Conservation (phyloP, 371 early-diverging fungal species). For the Chytridium lagenaria region DNA sequence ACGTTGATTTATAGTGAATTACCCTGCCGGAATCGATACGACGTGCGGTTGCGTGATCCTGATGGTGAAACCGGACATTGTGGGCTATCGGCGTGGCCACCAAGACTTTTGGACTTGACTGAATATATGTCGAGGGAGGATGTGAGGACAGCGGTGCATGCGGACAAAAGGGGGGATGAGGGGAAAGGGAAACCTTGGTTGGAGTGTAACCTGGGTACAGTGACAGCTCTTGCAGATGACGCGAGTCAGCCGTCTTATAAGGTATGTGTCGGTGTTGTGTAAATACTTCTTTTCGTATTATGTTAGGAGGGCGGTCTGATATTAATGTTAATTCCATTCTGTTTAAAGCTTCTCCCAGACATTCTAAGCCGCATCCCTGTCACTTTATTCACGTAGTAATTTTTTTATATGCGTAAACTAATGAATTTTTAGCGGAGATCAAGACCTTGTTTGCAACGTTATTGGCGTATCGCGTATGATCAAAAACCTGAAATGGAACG, state of each 20-base stretch:
- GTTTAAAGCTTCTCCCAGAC: not conserved
- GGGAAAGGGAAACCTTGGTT: not conserved
- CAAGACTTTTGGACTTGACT: slow-evolving; percentile 65
- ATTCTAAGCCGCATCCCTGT: slow-evolving; percentile 40
- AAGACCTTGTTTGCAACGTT: slow-evolving; percentile 82
- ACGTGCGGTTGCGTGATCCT: slow-evolving; percentile 71
- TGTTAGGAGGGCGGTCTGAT: no score
- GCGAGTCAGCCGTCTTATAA: not conserved
- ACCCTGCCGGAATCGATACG: slow-evolving; percentile 84
- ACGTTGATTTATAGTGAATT: no score
- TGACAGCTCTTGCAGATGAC: not conserved
- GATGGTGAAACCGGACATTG: slow-evolving; percentile 60
- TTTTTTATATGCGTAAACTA: not conserved
- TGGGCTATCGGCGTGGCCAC: slow-evolving; percentile 75
- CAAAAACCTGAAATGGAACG: slow-evolving; percentile 76
- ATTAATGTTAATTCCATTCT: no score
- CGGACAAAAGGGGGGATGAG: not conserved
- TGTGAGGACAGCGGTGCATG: slow-evolving; percentile 26
- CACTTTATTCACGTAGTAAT: slow-evolving; percentile 52
- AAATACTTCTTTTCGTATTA: not conserved
- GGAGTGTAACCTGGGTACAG: not conserved
- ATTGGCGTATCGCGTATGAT: slow-evolving; percentile 74
- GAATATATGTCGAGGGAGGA: slow-evolving; percentile 62
- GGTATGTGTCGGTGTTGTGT: not conserved
- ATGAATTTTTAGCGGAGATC: slow-evolving; percentile 69